Percentiles rank a stretch among this genome's conserved stretches.
Conservation (phyloP, 2,329 filamentous ascomycete species). For the Calycina herbarum region DNA sequence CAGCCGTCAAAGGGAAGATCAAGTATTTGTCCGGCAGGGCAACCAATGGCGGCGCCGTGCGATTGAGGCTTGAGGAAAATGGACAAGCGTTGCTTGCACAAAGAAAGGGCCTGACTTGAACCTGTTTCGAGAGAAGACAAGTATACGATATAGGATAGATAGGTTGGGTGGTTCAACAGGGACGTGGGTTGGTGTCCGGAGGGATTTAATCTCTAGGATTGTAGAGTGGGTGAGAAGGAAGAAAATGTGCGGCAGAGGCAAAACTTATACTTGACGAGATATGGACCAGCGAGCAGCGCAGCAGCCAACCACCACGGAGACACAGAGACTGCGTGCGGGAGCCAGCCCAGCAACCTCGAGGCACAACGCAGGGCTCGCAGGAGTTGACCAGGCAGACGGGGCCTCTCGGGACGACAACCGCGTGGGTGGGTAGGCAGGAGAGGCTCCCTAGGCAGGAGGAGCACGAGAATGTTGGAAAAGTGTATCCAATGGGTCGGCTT, state of each 20-base stretch:
- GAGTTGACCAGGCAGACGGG: neutral
- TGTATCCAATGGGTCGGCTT: conserved; percentile 7
- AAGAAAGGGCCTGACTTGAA: conserved; percentile 20
- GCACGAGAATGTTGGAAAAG: conserved; percentile 9
- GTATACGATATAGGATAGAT: conserved; percentile 12
- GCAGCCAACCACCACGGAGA: neutral
- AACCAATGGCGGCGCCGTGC: conserved; percentile 27
- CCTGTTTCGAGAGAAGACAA: conserved; percentile 26
- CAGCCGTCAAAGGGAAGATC: conserved; percentile 18
- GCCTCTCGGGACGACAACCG: conserved; percentile 9
- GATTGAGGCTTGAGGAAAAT: conserved; percentile 18
- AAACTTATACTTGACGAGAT: conserved; percentile 28
- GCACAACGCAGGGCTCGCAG: conserved; percentile 5
- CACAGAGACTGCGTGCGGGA: neutral
- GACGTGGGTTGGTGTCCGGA: conserved; percentile 9
- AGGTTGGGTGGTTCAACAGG: conserved; percentile 6
- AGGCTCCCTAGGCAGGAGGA: neutral
- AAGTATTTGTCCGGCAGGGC: conserved; percentile 23
- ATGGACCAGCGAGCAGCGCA: neutral
- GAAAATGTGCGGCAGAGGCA: conserved; percentile 30
- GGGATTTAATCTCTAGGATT: conserved; percentile 20
- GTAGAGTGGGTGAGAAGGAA: conserved; percentile 9
- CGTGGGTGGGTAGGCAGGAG: neutral
- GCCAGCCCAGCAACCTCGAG: neutral
- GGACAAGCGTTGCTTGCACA: conserved; percentile 28